Base-by-base conservation (phyloP, 208 protist species). In the Acanthamoeba healyi region DNA sequence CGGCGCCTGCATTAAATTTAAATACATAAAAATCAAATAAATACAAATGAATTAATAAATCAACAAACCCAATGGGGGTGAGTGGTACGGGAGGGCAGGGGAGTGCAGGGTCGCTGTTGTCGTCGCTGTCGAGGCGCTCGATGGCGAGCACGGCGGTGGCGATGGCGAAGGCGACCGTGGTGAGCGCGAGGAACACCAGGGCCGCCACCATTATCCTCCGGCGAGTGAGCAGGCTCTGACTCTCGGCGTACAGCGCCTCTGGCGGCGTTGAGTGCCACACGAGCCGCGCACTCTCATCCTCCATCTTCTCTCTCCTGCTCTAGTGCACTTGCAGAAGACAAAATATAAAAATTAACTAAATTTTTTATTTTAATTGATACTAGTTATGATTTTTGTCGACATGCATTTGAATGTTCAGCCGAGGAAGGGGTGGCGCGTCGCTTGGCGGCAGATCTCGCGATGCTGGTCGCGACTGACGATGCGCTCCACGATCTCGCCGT, bases 401-500 rank as follows among this genome's bases (percentile, higher is more conserved):
- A n/a, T n/a, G n/a, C n/a, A n/a, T n/a, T n/a, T n/a, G n/a, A 61
- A n/a, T n/a, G n/a, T n/a, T 84, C 44, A 84, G 7, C 74, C 1
- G 29, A 90, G 24, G 54, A 90, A 70, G 56, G 94, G 94, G 84
- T 95, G 94, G 54, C 94, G 94, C 12, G 94, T 95, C 5, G 94
- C 94, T 15, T 94, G 93, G 84, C 86, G 86, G n/a, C 92, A 94
- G 15, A 95, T 95, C 14, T 58, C 91, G 49, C 94, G 79, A 22
- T 95, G 94, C 56, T 95, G 61, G 34, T 95, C 90, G n/a, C 54
- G 46, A 10, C 70, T 93, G 29, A 95, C 94, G 36, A 95, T 94
- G 90, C 82, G 72, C 72, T 95, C 94, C 44, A 95, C 74, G 34
- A 95, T 82, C 86, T 95, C 94, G 15, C 94, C 94, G 44, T 94